A percentile compares a stretch with the other conserved stretches of the same genome.
These are phyloP conservation scores for Pleurotus sapidus DNA, from an alignment of 768 basidiomycete species.

Conservation along the genomic window DNA sequence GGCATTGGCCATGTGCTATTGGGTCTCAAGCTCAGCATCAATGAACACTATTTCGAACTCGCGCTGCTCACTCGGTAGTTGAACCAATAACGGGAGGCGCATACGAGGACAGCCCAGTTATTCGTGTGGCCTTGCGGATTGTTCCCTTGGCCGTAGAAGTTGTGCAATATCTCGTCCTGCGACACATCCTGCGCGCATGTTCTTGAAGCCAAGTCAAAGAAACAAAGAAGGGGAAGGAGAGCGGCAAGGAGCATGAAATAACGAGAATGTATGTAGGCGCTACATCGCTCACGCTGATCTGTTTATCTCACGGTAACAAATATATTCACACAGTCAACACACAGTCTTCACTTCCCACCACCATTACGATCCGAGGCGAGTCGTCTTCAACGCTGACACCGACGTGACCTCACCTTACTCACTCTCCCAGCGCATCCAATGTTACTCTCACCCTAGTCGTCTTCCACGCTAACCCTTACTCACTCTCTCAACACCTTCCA, in stretches of 20 bases:
- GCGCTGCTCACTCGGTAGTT: slow-evolving; percentile 81
- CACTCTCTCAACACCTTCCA: too few species aligned
- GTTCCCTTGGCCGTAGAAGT: slow-evolving; percentile 38
- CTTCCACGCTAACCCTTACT: too few species aligned
- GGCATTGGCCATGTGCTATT: slow-evolving; percentile 98
- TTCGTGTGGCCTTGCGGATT: slow-evolving; percentile 71
- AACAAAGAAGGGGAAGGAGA: slow-evolving; percentile 27
- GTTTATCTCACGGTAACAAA: too few species aligned
- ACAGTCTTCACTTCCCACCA: too few species aligned
- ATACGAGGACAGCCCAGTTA: slow-evolving; percentile 98
- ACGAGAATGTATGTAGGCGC: too few species aligned
- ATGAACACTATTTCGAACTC: too few species aligned
- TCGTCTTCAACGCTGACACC: too few species aligned
- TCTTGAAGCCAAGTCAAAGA: slow-evolving; percentile 32
- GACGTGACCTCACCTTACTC: too few species aligned
- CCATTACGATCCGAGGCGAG: background rate
- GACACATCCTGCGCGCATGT: slow-evolving; percentile 20
- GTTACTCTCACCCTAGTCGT: too few species aligned
- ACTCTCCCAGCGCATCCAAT: too few species aligned
- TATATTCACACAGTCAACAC: too few species aligned
- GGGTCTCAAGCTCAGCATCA: background rate
- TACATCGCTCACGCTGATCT: too few species aligned
- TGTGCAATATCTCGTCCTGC: slow-evolving; percentile 35
- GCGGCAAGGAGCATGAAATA: slow-evolving; percentile 26
- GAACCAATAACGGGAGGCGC: slow-evolving; percentile 96